Percentiles rank a stretch among this genome's conserved stretches.
Conservation (phyloP, 1,139 yeast species). For the Arxiozyma slooffiae region DNA sequence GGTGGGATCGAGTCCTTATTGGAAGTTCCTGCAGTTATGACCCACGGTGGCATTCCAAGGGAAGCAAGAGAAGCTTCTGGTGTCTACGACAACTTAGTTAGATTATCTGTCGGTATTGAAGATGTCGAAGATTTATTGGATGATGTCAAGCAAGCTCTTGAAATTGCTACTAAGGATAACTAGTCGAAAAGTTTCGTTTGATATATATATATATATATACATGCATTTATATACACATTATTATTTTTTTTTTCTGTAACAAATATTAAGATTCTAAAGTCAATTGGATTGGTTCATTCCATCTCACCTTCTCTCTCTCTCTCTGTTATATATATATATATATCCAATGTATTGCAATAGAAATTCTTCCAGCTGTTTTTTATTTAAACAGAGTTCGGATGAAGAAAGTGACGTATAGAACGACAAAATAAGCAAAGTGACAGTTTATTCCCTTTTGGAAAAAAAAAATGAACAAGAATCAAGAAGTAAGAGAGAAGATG, state of each 20-base stretch:
- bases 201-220: neutral
- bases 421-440: too few species aligned
- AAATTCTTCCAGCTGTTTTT: too few species aligned
- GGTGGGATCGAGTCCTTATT: slow-evolving; percentile 84
- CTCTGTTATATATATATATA: neutral
- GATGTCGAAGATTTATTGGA: slow-evolving; percentile 66
- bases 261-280: neutral
- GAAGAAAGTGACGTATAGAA: too few species aligned
- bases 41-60: slow-evolving; percentile 85
- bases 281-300: neutral
- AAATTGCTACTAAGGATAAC: slow-evolving; percentile 23
- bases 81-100: slow-evolving; percentile 70
- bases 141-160: slow-evolving; percentile 65
- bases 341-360: neutral
- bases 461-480: too few species aligned
- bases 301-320: neutral
- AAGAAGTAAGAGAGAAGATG: too few species aligned
- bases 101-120: slow-evolving; percentile 83
- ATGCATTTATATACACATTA: neutral
- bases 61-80: slow-evolving; percentile 74
- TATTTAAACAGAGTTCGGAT: too few species aligned
- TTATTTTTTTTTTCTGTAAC: neutral
- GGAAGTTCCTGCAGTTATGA: slow-evolving; percentile 88
- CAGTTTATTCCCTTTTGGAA: neutral
- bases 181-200: neutral